Base-by-base conservation (phyloP, 345 rosid species). In the Heritiera littoralis region DNA sequence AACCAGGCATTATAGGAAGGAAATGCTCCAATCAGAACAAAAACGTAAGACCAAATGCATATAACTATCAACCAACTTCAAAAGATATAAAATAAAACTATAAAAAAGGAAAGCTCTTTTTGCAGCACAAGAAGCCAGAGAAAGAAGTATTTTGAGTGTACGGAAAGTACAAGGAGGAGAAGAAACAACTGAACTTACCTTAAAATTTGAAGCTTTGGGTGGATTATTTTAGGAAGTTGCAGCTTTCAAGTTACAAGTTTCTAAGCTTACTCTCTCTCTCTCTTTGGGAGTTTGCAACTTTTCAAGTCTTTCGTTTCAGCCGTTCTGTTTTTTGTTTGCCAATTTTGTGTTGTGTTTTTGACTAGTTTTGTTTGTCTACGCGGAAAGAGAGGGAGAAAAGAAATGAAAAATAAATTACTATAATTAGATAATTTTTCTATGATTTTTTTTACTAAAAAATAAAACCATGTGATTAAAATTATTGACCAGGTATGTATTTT, bases 161-260 rank as follows among this genome's bases (percentile, higher is more conserved):
- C 76, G 66, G 66, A 60, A 10, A 30, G 75, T 77, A 66, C 64
- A 76, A 64, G 51, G 45, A 46, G 49, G 20, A 38, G 61, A 76
- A 4, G 43, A 74, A 65, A 80, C 48, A 18, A 11, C 20, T 74
- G 15, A 72, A 60, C 61, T 72, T 15, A 38, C 38, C 38, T 35
- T 18, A 18, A 0, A 1, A 41, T 11, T 18, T 51, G 82, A 59
- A 83, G 80, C 51, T 66, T 64, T 38, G 75, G 2, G 41, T n/a
- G 18, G 69, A 58, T 18, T 38, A 7, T 14, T 32, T 59, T 38
- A 14, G 43, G 46, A 20, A 10, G 18, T 40, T 45, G 71, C 65
- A 7, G 80, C 59, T 28, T 82, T 75, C n/a, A 38, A 59, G 45
- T 23, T 20, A 56, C 38, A 66, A 48, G 3, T 60, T 23, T 23